phyloP scores from a whole-genome alignment of 1,284 basidiomycete genomes.

The Naganishia albida region DNA sequence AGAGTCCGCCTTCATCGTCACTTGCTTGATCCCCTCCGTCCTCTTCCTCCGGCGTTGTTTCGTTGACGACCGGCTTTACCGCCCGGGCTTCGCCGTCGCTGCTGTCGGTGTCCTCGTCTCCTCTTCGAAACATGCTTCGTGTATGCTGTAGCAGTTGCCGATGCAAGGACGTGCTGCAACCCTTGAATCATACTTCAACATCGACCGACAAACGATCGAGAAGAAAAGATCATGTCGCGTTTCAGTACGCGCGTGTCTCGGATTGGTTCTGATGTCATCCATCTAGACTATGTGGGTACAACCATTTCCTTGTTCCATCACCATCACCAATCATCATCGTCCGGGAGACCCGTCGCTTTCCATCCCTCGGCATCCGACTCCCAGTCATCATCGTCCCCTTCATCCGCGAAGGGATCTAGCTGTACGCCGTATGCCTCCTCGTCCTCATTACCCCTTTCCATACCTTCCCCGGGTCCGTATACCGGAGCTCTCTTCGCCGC shows the following conservation, averaged over 20 bases:
- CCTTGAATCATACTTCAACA: not conserved
- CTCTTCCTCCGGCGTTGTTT: conserved; percentile 43
- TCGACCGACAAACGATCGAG: not conserved
- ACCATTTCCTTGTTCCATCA: no score
- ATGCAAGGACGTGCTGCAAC: not conserved
- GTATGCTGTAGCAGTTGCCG: not conserved
- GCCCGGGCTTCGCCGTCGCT: conserved; percentile 7
- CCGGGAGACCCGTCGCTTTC: conserved; percentile 36
- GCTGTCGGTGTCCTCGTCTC: conserved; percentile 17
- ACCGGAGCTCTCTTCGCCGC: conserved; percentile 25
- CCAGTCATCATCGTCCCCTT: conserved; percentile 41
- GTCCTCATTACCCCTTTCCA: not conserved
- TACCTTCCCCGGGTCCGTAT: conserved; percentile 22
- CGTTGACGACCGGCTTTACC: not conserved
- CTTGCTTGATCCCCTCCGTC: conserved; percentile 49
- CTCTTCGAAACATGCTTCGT: conserved; percentile 19
- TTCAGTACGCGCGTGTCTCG: not conserved
- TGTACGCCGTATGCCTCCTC: not conserved
- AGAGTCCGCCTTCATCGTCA: conserved; percentile 65
- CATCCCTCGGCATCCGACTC: conserved; percentile 42
- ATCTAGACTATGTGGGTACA: no score
- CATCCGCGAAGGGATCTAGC: conserved; percentile 17
- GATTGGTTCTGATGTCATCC: not conserved
- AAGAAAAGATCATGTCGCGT: not conserved
- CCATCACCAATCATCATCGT: conserved; percentile 39